Base-by-base conservation (phyloP, 2,329 filamentous ascomycete species). In the Pseudogymnoascus sp. region DNA sequence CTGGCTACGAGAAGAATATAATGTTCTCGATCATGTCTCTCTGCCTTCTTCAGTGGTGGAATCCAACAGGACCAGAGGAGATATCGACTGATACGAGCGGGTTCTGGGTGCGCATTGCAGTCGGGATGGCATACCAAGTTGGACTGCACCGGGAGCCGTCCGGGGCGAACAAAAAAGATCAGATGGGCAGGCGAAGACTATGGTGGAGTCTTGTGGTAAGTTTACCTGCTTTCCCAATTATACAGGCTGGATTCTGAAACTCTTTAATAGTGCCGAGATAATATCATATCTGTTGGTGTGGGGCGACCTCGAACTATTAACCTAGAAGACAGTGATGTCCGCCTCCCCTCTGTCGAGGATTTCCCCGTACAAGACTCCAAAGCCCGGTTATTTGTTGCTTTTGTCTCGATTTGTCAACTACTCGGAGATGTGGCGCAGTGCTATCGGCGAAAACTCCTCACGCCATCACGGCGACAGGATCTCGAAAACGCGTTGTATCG, bases 201-300 rank as follows among this genome's bases (percentile, higher is more conserved):
- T 79, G 76, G 76, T 79, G 77, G 77, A 76, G 75, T 16, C 65
- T 78, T 16, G 75, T 75, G 43, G 75, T 76, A 60, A 69, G 75
- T 66, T 14, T 23, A 12, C 5, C 18, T 59, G 5, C 9, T 18
- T 35, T 23, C n/a, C 31, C 21, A 40, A 59, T 18, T 37, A 5
- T 37, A 37, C 35, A 12, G 33, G 37, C 18, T 61, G 12, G 5
- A 16, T 9, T 14, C 6, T 55, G 37, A 63, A 18, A 16, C 41
- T 63, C 35, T 45, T 58, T 31, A 0, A 43, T 23, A 74, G 72
- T 69, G 72, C 7, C 67, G 74, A 66, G 77, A 78, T 63, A 74
- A 71, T 59, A 65, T 78, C 14, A 78, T 78, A 58, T 76, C 75
- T 59, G 74, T 75, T 25, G 76, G 75, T 31, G 5, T 33, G 7